These are phyloP conservation scores for Sporothrix mexicana DNA, from an alignment of 2,329 filamentous ascomycete genomes.

Conservation along the genomic window DNA sequence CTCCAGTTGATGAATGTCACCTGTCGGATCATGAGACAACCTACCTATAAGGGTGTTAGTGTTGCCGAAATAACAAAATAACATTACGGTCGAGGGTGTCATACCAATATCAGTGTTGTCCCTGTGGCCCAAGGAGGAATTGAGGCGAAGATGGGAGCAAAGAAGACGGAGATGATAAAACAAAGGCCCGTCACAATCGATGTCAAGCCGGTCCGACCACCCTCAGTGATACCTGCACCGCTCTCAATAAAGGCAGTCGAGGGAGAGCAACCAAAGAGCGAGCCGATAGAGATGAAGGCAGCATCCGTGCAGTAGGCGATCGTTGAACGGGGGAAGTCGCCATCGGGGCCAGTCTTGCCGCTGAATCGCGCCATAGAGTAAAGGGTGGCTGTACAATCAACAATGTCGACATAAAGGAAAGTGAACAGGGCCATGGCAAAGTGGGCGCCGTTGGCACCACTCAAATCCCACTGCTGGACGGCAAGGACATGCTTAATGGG, in stretches of 20 bases:
- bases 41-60: conserved; percentile 56
- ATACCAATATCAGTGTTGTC: conserved; percentile 70
- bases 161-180: conserved; percentile 75
- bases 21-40: conserved; percentile 78
- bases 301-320: conserved; percentile 78
- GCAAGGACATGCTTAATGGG: conserved; percentile 68
- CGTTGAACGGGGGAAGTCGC: conserved; percentile 86
- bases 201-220: conserved; percentile 74
- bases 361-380: conserved; percentile 84
- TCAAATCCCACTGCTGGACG: conserved; percentile 70
- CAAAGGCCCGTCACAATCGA: conserved; percentile 71
- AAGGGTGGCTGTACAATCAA: conserved; percentile 77
- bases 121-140: conserved; percentile 81
- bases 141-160: conserved; percentile 76
- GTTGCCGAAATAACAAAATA: neutral
- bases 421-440: conserved; percentile 76
- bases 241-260: conserved; percentile 78
- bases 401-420: conserved; percentile 80
- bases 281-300: conserved; percentile 71
- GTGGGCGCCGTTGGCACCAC: conserved; percentile 59
- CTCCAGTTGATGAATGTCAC: conserved; percentile 77
- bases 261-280: conserved; percentile 71
- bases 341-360: conserved; percentile 60
- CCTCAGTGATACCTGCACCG: conserved; percentile 76
- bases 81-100: conserved; percentile 35